A percentile compares a stretch with the other conserved stretches of the same genome.
phyloP scores from a whole-genome alignment of 2,329 filamentous ascomycete genomes.

The Exserohilum rostratum region DNA sequence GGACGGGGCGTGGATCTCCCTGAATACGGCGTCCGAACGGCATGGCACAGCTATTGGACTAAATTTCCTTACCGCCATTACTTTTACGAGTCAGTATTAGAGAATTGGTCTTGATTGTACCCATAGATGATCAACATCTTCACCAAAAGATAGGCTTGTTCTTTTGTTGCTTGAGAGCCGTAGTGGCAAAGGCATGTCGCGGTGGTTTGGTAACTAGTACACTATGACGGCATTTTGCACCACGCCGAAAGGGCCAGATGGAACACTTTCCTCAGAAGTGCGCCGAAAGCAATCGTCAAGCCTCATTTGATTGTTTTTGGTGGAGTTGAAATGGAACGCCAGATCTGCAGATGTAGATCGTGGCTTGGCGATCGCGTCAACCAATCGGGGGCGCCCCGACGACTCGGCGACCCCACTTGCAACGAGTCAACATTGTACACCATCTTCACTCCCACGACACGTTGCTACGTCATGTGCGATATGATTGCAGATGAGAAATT shows the following conservation, averaged over 20 bases:
- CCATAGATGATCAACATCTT: background rate
- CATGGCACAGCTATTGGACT: background rate
- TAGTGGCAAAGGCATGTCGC: too few species aligned
- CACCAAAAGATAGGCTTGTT: background rate
- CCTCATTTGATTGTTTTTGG: background rate
- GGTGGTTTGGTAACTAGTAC: background rate
- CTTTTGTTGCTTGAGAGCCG: background rate
- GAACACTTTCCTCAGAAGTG: background rate
- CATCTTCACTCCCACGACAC: background rate
- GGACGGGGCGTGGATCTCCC: background rate
- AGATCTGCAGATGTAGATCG: background rate
- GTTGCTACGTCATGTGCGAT: background rate
- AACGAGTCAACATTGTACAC: background rate
- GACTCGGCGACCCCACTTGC: background rate
- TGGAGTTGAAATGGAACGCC: background rate
- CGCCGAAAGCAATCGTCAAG: background rate
- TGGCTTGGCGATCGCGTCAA: background rate
- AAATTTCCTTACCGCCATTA: background rate
- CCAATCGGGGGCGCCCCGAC: background rate
- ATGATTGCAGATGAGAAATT: background rate
- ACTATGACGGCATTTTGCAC: background rate
- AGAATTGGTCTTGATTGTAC: background rate
- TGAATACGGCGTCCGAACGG: background rate
- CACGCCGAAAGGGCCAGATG: background rate
- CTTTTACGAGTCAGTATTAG: background rate